A percentile compares a stretch with the other conserved stretches of the same genome.
Evolutionary conservation across 2,329 filamentous ascomycete genomes (phyloP).

Genomic region (Capronia epimyces): DNA sequence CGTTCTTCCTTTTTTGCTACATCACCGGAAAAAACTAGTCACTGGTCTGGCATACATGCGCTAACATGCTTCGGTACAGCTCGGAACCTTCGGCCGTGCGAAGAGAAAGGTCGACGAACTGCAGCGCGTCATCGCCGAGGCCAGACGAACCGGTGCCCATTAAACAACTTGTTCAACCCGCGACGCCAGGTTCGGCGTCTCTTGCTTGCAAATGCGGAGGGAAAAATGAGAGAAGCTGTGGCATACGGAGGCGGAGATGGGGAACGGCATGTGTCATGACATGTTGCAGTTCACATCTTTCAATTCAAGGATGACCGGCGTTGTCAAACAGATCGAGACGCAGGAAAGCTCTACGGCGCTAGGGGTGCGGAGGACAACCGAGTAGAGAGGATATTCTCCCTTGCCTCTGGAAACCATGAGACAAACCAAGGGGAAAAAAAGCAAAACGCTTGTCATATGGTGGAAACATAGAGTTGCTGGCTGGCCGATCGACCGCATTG

Average conservation of each 20-base stretch:
- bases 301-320: neutral
- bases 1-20: too few relatives aligned
- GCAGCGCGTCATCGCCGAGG: constrained; percentile 94
- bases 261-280: neutral
- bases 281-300: neutral
- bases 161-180: constrained; percentile 2
- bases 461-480: neutral
- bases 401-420: neutral
- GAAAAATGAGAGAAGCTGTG: neutral
- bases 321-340: neutral
- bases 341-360: neutral
- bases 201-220: neutral
- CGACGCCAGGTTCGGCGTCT: neutral
- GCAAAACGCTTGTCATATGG: neutral
- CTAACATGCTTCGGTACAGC: constrained; percentile 46
- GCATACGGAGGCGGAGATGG: neutral
- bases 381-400: neutral
- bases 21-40: too few relatives aligned
- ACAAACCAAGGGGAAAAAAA: neutral
- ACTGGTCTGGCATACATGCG: too few relatives aligned
- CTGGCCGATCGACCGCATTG: neutral
- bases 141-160: constrained; percentile 61
- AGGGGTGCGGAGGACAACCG: neutral
- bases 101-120: constrained; percentile 99
- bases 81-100: constrained; percentile 96